phyloP scores from a whole-genome alignment of 1,139 yeast genomes.

The Hyphopichia burtonii region DNA sequence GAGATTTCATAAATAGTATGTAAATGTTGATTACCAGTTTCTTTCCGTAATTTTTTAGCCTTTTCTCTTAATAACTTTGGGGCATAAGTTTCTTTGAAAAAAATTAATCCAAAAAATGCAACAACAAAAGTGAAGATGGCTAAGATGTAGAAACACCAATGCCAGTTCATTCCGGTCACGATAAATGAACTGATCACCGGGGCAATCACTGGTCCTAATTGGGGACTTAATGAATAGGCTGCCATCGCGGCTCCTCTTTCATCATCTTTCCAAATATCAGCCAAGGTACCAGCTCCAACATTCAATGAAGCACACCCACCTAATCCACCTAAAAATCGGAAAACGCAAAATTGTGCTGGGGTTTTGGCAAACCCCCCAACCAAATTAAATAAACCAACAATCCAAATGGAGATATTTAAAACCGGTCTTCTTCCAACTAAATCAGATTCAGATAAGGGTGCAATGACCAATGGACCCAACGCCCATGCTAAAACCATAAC shows the following conservation, averaged over 20 bases:
- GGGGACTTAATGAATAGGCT: constrained; percentile 57
- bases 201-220: constrained; percentile 38
- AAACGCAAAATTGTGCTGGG: constrained; percentile 54
- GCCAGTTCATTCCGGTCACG: constrained; percentile 37
- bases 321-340: constrained; percentile 60
- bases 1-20: constrained; percentile 58
- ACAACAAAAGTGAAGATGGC: constrained; percentile 53
- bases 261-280: constrained; percentile 56
- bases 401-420: constrained; percentile 49
- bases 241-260: constrained; percentile 59
- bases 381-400: constrained; percentile 51
- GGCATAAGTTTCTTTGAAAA: constrained; percentile 57
- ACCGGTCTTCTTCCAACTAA: constrained; percentile 51
- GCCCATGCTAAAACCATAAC: constrained; percentile 66
- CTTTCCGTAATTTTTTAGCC: constrained; percentile 44
- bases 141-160: constrained; percentile 63
- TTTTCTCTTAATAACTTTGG: constrained; percentile 51
- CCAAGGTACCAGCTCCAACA: constrained; percentile 71
- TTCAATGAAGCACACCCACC: constrained; percentile 67
- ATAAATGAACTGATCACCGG: constrained; percentile 34
- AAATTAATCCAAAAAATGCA: constrained; percentile 41
- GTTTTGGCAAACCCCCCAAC: constrained; percentile 57
- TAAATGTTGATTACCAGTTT: constrained; percentile 54
- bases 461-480: constrained; percentile 56
- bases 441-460: constrained; percentile 59